Conservation (phyloP, 371 early-diverging fungal species). For the Haplosporangium sp. region DNA sequence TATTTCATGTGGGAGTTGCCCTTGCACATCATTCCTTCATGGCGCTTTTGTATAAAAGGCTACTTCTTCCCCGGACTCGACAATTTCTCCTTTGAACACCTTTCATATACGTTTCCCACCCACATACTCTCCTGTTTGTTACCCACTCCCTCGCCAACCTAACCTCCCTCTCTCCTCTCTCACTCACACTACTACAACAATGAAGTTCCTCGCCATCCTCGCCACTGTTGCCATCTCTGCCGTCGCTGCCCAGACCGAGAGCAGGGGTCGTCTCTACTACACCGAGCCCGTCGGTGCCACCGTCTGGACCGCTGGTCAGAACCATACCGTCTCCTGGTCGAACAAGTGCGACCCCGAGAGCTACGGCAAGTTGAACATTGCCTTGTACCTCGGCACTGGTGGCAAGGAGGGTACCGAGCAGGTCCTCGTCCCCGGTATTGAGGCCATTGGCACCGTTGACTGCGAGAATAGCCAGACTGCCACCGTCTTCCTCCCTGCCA, state of each 20-base stretch:
- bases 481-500: slow-evolving; percentile 31
- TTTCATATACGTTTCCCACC: slow-evolving; percentile 34
- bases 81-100: slow-evolving; percentile 22
- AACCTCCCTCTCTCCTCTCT: slow-evolving; percentile 6
- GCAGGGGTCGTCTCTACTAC: slow-evolving; percentile 39
- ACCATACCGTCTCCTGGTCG: slow-evolving; percentile 53
- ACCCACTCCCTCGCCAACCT: background rate
- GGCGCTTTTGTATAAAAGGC: slow-evolving; percentile 22
- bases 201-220: slow-evolving; percentile 38
- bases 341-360: slow-evolving; percentile 40
- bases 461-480: slow-evolving; percentile 29
- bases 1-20: too few relatives aligned
- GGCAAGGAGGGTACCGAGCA: slow-evolving; percentile 20
- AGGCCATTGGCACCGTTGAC: slow-evolving; percentile 32
- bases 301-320: slow-evolving; percentile 39
- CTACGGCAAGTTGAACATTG: slow-evolving; percentile 23
- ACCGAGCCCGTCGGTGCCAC: slow-evolving; percentile 34
- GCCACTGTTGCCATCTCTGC: slow-evolving; percentile 36
- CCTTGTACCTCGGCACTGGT: slow-evolving; percentile 38
- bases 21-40: background rate
- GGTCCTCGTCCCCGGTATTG: slow-evolving; percentile 36
- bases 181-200: slow-evolving; percentile 7
- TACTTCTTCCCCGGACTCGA: background rate
- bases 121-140: slow-evolving; percentile 20
- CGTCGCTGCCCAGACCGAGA: slow-evolving; percentile 36